Evolutionary conservation across 2,329 filamentous ascomycete genomes (phyloP).

Genomic region (Talaromyces sp.): DNA sequence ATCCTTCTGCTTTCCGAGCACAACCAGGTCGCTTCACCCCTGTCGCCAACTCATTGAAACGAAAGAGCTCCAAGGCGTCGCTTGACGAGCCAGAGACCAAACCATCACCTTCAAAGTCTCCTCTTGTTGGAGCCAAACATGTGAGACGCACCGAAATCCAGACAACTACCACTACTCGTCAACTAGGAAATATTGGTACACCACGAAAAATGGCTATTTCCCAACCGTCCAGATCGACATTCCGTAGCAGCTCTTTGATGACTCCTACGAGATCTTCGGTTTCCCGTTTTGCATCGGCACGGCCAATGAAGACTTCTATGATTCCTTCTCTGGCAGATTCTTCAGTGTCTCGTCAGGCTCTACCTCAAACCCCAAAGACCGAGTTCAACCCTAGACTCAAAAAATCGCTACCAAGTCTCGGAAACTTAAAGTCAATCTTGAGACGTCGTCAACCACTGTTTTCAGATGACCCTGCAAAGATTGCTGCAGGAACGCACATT

Average conservation of each 20-base stretch:
- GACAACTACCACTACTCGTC: constrained; percentile 63
- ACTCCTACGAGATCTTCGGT: constrained; percentile 77
- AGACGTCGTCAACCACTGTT: constrained; percentile 58
- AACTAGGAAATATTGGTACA: constrained; percentile 17
- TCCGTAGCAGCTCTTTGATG: constrained; percentile 56
- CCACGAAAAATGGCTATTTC: constrained; percentile 24
- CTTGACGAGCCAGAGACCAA: constrained; percentile 58
- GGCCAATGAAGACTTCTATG: constrained; percentile 53
- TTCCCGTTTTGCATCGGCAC: constrained; percentile 57
- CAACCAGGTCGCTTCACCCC: constrained; percentile 42
- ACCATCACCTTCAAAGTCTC: constrained; percentile 36
- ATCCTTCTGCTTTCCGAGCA: constrained; percentile 69
- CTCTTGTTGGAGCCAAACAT: constrained; percentile 60
- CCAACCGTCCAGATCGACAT: constrained; percentile 31
- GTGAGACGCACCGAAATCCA: constrained; percentile 64
- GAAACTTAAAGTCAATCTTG: constrained; percentile 61
- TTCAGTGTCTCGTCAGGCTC: constrained; percentile 51
- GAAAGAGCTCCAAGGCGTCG: constrained; percentile 59
- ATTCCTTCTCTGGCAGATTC: constrained; percentile 52
- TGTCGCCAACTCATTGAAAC: constrained; percentile 46
- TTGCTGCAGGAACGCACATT: constrained; percentile 58
- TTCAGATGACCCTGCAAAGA: constrained; percentile 56
- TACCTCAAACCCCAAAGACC: constrained; percentile 43
- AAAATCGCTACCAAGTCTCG: constrained; percentile 48
- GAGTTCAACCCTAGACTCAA: constrained; percentile 46